phyloP scores from a whole-genome alignment of 2,329 filamentous ascomycete species.

The Fusarium nanum region DNA sequence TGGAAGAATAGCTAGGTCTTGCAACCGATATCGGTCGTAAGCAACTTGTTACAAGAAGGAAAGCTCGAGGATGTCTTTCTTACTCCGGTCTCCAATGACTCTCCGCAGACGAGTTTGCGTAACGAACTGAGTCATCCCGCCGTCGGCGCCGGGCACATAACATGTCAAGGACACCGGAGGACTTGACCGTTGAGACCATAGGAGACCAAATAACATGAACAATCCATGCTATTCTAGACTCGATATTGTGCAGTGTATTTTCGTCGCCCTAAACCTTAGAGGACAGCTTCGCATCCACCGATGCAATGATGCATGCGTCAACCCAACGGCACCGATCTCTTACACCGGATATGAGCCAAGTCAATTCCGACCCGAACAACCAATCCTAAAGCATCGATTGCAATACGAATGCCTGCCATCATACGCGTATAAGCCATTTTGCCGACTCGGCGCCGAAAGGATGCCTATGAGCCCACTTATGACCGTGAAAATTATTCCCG shows the following conservation, averaged over 20 bases:
- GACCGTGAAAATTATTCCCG: background rate
- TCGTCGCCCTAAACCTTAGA: background rate
- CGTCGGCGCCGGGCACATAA: background rate
- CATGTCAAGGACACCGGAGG: background rate
- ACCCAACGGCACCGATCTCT: background rate
- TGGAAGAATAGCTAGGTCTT: too few relatives aligned
- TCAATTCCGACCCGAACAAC: background rate
- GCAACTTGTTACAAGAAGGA: background rate
- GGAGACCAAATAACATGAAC: background rate
- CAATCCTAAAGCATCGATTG: background rate
- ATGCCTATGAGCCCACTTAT: constrained; percentile 21
- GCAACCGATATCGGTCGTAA: background rate
- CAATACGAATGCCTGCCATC: background rate
- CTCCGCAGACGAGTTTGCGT: background rate
- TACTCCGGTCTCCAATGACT: background rate
- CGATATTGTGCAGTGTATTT: background rate
- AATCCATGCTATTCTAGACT: background rate
- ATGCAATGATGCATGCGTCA: background rate
- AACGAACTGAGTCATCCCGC: constrained; percentile 3
- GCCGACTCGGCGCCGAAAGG: constrained; percentile 37
- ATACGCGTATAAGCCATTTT: background rate
- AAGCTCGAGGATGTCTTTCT: background rate
- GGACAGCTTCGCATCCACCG: background rate
- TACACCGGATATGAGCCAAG: constrained; percentile 5
- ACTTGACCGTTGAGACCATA: background rate